Evolutionary conservation across 352 stramenopile genomes (phyloP).

Genomic region (Globisporangium spiculum): DNA sequence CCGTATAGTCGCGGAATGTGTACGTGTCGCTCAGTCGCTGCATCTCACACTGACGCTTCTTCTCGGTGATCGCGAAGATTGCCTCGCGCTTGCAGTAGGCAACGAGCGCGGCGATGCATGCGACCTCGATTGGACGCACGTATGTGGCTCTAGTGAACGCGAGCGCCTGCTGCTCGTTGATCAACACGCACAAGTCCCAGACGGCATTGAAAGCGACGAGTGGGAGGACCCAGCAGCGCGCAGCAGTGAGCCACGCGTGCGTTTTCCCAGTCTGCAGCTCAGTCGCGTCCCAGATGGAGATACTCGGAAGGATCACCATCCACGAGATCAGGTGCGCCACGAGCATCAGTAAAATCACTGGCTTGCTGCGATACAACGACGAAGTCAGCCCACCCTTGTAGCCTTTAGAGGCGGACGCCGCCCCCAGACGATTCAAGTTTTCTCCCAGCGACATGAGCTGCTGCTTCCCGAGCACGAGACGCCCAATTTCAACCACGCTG

Average conservation of each 20-base stretch:
- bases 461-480: constrained; percentile 22
- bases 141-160: constrained; percentile 29
- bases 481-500: constrained; percentile 32
- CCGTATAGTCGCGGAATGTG: constrained; percentile 21
- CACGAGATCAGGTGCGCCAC: constrained; percentile 45
- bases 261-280: constrained; percentile 19
- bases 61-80: constrained; percentile 21
- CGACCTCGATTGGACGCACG: constrained; percentile 32
- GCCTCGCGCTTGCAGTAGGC: constrained; percentile 7
- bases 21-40: constrained; percentile 22
- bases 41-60: constrained; percentile 13
- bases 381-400: constrained; percentile 36
- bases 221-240: constrained; percentile 35
- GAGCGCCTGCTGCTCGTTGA: constrained; percentile 29
- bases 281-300: constrained; percentile 27
- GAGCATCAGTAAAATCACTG: constrained; percentile 31
- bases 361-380: constrained; percentile 37
- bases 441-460: constrained; percentile 21
- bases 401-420: constrained; percentile 6
- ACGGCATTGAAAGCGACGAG: constrained; percentile 32
- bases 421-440: constrained; percentile 17
- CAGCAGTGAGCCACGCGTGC: constrained; percentile 35
- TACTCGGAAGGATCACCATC: constrained; percentile 41
- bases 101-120: constrained; percentile 16
- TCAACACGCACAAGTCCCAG: constrained; percentile 32